Base-by-base conservation (phyloP, 495 filamentous ascomycete genomes). In the Penicillium antarcticum region DNA sequence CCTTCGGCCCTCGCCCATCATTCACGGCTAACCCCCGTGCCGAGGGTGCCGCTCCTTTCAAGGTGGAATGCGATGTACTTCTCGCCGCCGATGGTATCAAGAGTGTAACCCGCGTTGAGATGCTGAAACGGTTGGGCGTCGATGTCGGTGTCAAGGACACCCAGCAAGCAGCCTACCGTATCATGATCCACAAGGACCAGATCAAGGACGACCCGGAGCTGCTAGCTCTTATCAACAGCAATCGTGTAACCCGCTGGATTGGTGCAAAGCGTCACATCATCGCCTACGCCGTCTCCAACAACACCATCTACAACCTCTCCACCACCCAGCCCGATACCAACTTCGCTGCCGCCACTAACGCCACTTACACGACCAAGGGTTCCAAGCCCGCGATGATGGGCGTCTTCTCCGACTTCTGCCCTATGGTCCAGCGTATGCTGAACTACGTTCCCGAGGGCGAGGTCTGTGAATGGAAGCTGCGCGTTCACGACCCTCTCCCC, bases 391-490 rank as follows among this genome's bases (percentile, higher is more conserved):
- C 71, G 40, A 87, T 90, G 84, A 61, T 89, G 55, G 62, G 73
- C 16, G 82, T 88, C 19, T 91, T 82, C 60, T 67, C 56, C 14
- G 85, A 87, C 62, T 92, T 89, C 69, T 87, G 82, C 60, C 85
- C 86, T 29, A 80, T 81, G 60, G 79, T 92, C 10, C 78, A 82
- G 55, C 80, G 83, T 47, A 83, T 92, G 80, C 74, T 92, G 26
- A 72, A 86, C 62, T 76, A 88, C n/a, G 87, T 91, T 7, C 87
- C 87, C 2, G 89, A 91, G 34, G 86, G 84, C 33, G 86, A 89
- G 55, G 86, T 92, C 21, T 87, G 86, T 66, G 86, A 90, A 68
- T 92, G 87, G 88, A 86, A 87, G 65, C 73, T 92, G 34, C 81
- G 87, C 36, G 79, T 83, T 2, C 85, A 91, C 69, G 78, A 79